A percentile compares a stretch with the other conserved stretches of the same genome.
Conservation (phyloP, 148 eudicot genomes). For the Silene conica region DNA sequence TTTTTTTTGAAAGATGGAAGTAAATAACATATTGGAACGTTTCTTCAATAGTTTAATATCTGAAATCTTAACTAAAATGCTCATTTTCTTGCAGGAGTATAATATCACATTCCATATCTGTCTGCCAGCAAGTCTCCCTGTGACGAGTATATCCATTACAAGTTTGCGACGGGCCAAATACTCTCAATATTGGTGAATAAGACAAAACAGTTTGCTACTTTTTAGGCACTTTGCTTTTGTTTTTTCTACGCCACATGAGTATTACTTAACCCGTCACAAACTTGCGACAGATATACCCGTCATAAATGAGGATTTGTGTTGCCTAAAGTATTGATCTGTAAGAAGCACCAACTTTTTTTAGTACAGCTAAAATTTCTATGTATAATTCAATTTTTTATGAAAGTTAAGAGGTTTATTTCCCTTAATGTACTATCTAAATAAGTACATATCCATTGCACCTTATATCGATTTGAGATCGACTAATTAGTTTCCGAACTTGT, state of each 20-base stretch:
- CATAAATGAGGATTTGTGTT: too few species aligned
- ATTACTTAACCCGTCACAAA: too few species aligned
- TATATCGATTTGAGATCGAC: background rate
- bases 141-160: too few species aligned
- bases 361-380: background rate
- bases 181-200: too few species aligned
- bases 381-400: background rate
- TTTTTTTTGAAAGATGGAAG: constrained; percentile 5
- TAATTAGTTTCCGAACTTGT: background rate
- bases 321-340: background rate
- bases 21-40: background rate
- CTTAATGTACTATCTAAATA: background rate
- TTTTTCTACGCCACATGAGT: too few species aligned
- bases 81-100: background rate
- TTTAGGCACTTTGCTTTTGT: too few species aligned
- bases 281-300: too few species aligned
- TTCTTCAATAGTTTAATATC: constrained; percentile 10
- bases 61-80: background rate
- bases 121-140: too few species aligned
- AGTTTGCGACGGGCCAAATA: too few species aligned
- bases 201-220: too few species aligned
- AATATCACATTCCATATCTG: constrained; percentile 6
- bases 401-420: background rate
- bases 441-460: background rate
- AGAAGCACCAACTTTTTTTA: background rate